Percentiles rank a stretch among this genome's conserved stretches.
phyloP scores from a whole-genome alignment of 768 basidiomycete genomes.

The Suillus decipiens region DNA sequence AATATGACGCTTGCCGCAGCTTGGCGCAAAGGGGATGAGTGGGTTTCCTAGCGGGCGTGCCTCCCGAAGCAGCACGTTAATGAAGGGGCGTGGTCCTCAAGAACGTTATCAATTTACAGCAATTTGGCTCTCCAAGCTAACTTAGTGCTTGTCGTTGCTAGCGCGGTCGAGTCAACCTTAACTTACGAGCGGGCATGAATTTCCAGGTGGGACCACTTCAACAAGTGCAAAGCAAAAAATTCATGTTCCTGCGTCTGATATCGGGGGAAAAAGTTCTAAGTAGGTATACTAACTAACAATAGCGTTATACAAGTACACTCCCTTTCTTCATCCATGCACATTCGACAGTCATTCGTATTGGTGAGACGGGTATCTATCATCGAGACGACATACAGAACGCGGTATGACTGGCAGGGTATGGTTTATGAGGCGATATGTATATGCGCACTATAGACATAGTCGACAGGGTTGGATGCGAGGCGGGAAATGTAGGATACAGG shows the following conservation, averaged over 20 bases:
- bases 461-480: conserved; percentile 19
- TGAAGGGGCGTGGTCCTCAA: conserved; percentile 3
- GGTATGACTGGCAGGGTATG: conserved; percentile 18
- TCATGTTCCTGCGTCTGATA: conserved; percentile 27
- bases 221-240: conserved; percentile 25
- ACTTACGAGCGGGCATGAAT: conserved; percentile 5
- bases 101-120: conserved; percentile 8
- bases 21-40: conserved; percentile 7
- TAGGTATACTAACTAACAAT: conserved; percentile 35
- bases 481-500: conserved; percentile 32
- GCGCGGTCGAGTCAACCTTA: conserved; percentile 1
- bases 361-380: conserved; percentile 34
- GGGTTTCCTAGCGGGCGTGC: conserved; percentile 5
- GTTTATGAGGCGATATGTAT: conserved; percentile 24
- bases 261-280: conserved; percentile 6
- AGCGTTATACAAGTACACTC: conserved; percentile 29
- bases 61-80: conserved; percentile 8
- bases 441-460: conserved; percentile 33
- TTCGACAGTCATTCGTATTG: conserved; percentile 28
- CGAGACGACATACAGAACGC: conserved; percentile 24
- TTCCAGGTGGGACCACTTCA: not conserved
- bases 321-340: conserved; percentile 35
- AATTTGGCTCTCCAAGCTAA: conserved; percentile 4
- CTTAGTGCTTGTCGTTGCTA: conserved; percentile 4
- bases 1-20: not conserved